These are phyloP conservation scores for Helicocarpus griseus DNA, from an alignment of 2,329 filamentous ascomycete species.

Conservation along the genomic window DNA sequence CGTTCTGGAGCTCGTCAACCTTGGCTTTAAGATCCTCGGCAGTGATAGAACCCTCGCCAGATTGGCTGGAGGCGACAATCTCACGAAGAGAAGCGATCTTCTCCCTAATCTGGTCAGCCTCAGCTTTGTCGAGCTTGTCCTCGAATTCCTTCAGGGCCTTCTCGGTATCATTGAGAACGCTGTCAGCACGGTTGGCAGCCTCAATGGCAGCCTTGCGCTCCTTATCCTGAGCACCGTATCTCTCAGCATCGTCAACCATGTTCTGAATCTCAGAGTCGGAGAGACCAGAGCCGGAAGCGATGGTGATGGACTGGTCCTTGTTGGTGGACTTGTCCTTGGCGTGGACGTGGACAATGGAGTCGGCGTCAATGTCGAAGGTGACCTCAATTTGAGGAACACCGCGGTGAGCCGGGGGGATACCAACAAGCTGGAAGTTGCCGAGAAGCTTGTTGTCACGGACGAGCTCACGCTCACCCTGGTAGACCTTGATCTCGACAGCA, in stretches of 20 bases:
- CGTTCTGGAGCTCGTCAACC: conserved; percentile 94
- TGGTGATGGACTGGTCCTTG: conserved; percentile 99
- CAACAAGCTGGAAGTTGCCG: conserved; percentile 98
- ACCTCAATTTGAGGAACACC: conserved; percentile 96
- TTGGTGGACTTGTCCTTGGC: conserved; percentile 98
- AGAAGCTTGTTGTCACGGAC: conserved; percentile 98
- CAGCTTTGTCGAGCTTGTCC: conserved; percentile 91
- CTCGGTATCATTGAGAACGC: conserved; percentile 93
- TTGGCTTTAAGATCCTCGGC: conserved; percentile 95
- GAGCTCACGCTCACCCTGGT: conserved; percentile 98
- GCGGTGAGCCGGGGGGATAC: conserved; percentile 90
- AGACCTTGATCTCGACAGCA: conserved; percentile 98
- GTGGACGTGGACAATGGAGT: conserved; percentile 95
- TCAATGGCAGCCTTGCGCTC: conserved; percentile 94
- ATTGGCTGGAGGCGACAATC: conserved; percentile 88
- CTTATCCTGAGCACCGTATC: conserved; percentile 90
- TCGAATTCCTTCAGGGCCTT: conserved; percentile 95
- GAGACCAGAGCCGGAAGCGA: conserved; percentile 93
- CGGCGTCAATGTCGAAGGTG: conserved; percentile 96
- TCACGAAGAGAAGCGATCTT: conserved; percentile 82
- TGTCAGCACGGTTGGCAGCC: conserved; percentile 93
- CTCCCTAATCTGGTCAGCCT: conserved; percentile 86
- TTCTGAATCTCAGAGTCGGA: conserved; percentile 88
- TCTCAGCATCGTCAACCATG: conserved; percentile 98
- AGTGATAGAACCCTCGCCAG: conserved; percentile 76